phyloP scores from a whole-genome alignment of 352 stramenopile species.

The Globisporangium carolinianum region DNA sequence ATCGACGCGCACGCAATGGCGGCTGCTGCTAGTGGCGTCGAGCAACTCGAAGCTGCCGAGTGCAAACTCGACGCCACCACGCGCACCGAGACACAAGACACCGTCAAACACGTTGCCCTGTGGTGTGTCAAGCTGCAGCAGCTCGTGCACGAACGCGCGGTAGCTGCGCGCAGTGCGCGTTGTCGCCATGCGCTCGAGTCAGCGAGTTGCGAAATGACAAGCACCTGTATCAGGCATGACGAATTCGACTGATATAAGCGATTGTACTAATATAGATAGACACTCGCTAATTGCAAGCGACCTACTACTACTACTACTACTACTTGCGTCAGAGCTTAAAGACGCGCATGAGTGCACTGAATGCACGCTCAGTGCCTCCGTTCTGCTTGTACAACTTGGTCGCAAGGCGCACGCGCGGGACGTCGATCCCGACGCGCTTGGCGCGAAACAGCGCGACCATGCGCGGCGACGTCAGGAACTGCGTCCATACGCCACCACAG shows the following conservation, averaged over 20 bases:
- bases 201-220: conserved; percentile 2
- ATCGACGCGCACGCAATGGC: background rate
- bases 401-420: conserved; percentile 36
- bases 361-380: conserved; percentile 19
- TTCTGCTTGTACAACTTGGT: conserved; percentile 66
- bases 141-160: conserved; percentile 21
- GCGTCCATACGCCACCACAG: background rate
- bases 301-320: background rate
- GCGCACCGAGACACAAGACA: conserved; percentile 33
- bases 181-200: background rate
- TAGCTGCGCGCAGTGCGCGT: conserved; percentile 35
- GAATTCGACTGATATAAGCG: no score
- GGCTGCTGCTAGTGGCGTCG: background rate
- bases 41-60: conserved; percentile 33
- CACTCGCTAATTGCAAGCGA: no score
- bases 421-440: conserved; percentile 37
- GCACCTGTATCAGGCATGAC: background rate
- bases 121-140: conserved; percentile 22
- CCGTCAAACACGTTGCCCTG: conserved; percentile 36
- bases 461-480: conserved; percentile 66
- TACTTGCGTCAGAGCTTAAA: conserved; percentile 24
- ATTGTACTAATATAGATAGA: no score
- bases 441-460: conserved; percentile 38
- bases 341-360: conserved; percentile 34
- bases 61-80: conserved; percentile 28